Evolutionary conservation across 2,329 filamentous ascomycete species (phyloP).

Genomic region (Phaeosphaeriaceae sp.): DNA sequence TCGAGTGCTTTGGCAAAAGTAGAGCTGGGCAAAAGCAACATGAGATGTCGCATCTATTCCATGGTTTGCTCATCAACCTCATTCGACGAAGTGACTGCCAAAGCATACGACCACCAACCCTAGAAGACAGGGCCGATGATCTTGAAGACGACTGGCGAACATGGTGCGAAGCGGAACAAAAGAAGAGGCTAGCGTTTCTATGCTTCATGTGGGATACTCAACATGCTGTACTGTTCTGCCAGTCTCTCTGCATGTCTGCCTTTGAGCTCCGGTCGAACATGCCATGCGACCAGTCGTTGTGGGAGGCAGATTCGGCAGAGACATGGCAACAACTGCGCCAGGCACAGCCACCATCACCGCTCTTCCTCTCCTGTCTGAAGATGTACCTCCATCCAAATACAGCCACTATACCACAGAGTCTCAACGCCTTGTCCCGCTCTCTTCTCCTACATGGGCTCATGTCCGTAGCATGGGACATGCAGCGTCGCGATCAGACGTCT

Average conservation of each 20-base stretch:
- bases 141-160: slow-evolving; percentile 59
- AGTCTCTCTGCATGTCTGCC: slow-evolving; percentile 71
- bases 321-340: slow-evolving; percentile 58
- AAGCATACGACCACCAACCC: slow-evolving; percentile 50
- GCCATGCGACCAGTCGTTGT: slow-evolving; percentile 63
- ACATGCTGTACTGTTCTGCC: slow-evolving; percentile 71
- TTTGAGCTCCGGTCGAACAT: slow-evolving; percentile 67
- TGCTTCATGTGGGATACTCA: slow-evolving; percentile 74
- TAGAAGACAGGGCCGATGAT: slow-evolving; percentile 47
- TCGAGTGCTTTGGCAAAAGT: slow-evolving; percentile 72
- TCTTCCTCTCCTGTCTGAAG: slow-evolving; percentile 64
- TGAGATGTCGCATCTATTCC: slow-evolving; percentile 69
- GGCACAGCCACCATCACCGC: slow-evolving; percentile 46
- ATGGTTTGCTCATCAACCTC: slow-evolving; percentile 63
- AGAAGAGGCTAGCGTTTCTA: slow-evolving; percentile 65
- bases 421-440: slow-evolving; percentile 63
- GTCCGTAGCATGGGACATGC: slow-evolving; percentile 70
- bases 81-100: slow-evolving; percentile 63
- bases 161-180: slow-evolving; percentile 66
- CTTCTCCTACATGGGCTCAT: slow-evolving; percentile 68
- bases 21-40: slow-evolving; percentile 69
- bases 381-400: slow-evolving; percentile 61
- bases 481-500: slow-evolving; percentile 68
- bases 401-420: slow-evolving; percentile 39
- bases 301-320: slow-evolving; percentile 65